phyloP scores from a whole-genome alignment of 208 protist genomes.

The Sergeia podlipaevii region DNA sequence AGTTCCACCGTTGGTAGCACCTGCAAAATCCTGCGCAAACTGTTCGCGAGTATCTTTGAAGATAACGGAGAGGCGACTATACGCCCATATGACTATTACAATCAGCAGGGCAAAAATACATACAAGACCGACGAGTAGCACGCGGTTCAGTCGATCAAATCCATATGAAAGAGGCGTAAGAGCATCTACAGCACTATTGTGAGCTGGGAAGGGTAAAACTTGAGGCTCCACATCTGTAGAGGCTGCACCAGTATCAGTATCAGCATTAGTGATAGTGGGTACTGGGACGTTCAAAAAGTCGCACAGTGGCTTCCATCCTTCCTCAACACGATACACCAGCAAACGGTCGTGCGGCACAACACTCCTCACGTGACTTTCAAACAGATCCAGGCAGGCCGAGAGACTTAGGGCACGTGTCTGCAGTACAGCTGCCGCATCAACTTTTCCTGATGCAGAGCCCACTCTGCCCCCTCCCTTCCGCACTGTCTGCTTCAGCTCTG shows the following conservation, averaged over 20 bases:
- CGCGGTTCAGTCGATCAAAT: conserved; percentile 21
- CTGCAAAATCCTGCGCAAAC: too few species aligned
- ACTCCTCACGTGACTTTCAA: conserved; percentile 71
- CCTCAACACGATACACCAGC: conserved; percentile 62
- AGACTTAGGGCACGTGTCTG: conserved; percentile 20
- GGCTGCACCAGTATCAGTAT: not conserved
- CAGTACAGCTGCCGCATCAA: conserved; percentile 23
- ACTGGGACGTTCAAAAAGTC: conserved; percentile 50
- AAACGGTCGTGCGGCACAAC: conserved; percentile 70
- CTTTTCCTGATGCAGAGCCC: conserved; percentile 2
- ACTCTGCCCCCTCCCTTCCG: conserved; percentile 1
- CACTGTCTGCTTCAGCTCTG: conserved; percentile 1
- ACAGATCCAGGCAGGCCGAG: conserved; percentile 49
- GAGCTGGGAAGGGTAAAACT: conserved; percentile 46
- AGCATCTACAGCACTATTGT: conserved; percentile 32
- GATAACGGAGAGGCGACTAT: too few species aligned
- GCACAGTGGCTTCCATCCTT: conserved; percentile 82
- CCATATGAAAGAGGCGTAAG: conserved; percentile 34
- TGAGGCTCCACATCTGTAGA: conserved; percentile 6
- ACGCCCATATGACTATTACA: too few species aligned
- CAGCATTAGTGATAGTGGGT: conserved; percentile 9
- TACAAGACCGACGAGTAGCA: conserved; percentile 28
- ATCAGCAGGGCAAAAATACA: too few species aligned
- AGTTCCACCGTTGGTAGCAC: too few species aligned
- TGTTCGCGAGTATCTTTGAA: too few species aligned